Base-by-base conservation (phyloP, 75 land plant genomes). In the Larix kaempferi region DNA sequence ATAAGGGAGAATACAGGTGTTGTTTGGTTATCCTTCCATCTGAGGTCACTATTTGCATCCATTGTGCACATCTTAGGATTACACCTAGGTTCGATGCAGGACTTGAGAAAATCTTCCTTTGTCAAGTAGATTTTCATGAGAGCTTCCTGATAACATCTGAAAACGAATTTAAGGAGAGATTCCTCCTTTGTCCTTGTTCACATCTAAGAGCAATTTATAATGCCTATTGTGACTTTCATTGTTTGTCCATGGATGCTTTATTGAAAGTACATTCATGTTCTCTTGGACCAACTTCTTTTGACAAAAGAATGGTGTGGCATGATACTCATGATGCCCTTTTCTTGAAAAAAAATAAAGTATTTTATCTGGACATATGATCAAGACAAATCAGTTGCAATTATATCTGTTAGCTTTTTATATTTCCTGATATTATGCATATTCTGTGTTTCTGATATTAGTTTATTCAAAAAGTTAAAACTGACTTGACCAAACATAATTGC, bases 1-100 rank as follows among this genome's bases (percentile, higher is more conserved):
- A 92, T 63, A 94, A 91, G 85, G 99, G 93, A 59, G 94, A 93
- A 77, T 90, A 88, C 80, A 95, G 94, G 98, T 95, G 78, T 59
- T 54, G 29, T 41, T 41, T 69, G 54, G 11, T n/a, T 41, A 49
- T 69, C 73, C 73, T 69, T 69, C 13, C 41, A 19, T 69, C 22
- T 22, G 35, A n/a, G 25, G 41, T 69, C 10, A n/a, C 41, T 65
- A 8, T 13, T 69, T 69, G 25, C 73, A 41, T 17, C 73, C 52
- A 3, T 69, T 41, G 7, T 26, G 6, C 39, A 37, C 39, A 33
- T 8, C 73, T 6, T 37, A 69, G 25, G 41, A n/a, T 69, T 69
- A 69, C 16, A n/a, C 4, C n/a, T 21, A 69, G 52, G 44, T 44
- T 39, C 6, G 22, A 69, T 41, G 41, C 49, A 69, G 12, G 73